These are phyloP conservation scores for Acer campestre DNA, from an alignment of 345 rosid species.

Conservation along the genomic window DNA sequence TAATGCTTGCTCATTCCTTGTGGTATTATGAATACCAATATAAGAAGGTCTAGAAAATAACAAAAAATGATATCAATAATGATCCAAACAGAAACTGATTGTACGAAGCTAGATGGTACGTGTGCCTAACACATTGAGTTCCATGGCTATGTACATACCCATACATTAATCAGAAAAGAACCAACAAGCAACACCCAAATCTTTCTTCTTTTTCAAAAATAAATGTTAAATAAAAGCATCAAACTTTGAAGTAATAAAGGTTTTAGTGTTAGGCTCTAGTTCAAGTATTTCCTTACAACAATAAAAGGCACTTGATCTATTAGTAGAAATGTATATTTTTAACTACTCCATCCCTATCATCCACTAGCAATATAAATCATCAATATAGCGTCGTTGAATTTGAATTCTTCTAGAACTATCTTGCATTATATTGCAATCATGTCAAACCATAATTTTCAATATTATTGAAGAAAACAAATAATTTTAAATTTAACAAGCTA, in stretches of 20 bases:
- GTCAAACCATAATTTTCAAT: background rate
- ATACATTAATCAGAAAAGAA: background rate
- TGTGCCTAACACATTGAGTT: background rate
- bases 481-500: background rate
- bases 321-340: background rate
- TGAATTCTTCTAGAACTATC: background rate
- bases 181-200: background rate
- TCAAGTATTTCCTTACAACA: background rate
- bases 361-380: background rate
- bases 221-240: background rate
- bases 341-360: background rate
- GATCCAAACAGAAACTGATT: background rate
- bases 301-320: background rate
- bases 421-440: background rate
- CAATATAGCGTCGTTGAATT: background rate
- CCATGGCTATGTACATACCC: background rate
- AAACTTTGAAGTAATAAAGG: background rate
- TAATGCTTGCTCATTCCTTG: background rate
- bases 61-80: background rate
- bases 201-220: background rate
- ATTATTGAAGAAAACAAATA: background rate
- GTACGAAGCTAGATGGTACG: background rate
- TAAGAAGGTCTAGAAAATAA: background rate
- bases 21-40: background rate
- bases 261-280: too few relatives aligned